Base-by-base conservation (phyloP, 2,329 filamentous ascomycete genomes). In the Cryphonectria carpinicola region DNA sequence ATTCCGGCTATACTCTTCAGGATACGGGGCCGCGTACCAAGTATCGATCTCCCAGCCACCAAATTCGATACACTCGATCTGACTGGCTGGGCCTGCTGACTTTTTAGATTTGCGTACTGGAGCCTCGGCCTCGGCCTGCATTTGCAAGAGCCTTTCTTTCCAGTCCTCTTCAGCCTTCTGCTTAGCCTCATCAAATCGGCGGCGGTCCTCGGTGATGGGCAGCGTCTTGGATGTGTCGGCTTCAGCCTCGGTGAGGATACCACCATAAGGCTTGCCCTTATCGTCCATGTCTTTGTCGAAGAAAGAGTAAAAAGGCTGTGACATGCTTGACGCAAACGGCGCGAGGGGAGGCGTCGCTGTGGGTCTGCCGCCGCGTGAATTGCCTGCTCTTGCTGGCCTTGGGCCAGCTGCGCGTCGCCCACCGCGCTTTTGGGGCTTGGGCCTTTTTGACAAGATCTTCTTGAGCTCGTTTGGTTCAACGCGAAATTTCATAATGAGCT, bases 41-140 rank as follows among this genome's bases (percentile, higher is more conserved):
- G 96, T 99, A 79, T 99, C 96, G 76, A 99, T 99, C 80, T 99
- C 96, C 86, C 92, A 97, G 66, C 94, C 94, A 62, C 96, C 96
- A 82, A 99, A 98, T 77, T 97, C 96, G 82, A 99, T 97, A 82
- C 95, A 98, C 80, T 98, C 97, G 79, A 99, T 98, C 82, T 98
- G 96, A 80, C 95, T 98, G 5, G 94, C 93, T 39, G 94, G 93
- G 0, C 93, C 93, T n/a, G 90, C 89, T 4, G 91, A 84, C 78
- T 97, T 97, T 75, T 90, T 90, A 25, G 89, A 84, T 77, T 89
- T 91, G 76, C 89, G 91, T 32, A 86, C 82, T 19, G 89, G 88
- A 22, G 86, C 84, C 61, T 90, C 89, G n/a, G 84, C 82, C 72
- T 89, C 90, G 39, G 88, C 88, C 74, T 95, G 90, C 77, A 87